phyloP scores from a whole-genome alignment of 805 yeast species.

The Saccharomycopsis fermentans region DNA sequence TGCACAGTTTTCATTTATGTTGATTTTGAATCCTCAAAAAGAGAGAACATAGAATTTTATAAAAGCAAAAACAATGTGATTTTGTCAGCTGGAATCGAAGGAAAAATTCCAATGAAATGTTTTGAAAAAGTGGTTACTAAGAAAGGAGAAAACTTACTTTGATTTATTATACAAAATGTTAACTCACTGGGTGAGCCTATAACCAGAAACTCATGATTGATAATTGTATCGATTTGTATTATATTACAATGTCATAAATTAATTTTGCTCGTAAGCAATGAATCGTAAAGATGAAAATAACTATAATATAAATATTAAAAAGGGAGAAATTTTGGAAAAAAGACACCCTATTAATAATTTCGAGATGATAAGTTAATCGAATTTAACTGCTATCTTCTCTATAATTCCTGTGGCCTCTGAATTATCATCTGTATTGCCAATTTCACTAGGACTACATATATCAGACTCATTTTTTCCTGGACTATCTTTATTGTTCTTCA shows the following conservation, averaged over 20 bases:
- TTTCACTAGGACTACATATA: neutral
- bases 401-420: neutral
- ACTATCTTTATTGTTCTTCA: neutral
- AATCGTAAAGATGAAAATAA: neutral
- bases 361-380: neutral
- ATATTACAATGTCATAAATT: neutral
- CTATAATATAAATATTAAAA: neutral
- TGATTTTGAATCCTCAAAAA: slow-evolving; percentile 40
- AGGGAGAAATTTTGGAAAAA: neutral
- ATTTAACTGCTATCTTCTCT: neutral
- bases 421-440: neutral
- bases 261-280: neutral
- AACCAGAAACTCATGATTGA: neutral
- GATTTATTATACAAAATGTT: neutral
- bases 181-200: neutral
- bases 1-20: slow-evolving; percentile 51
- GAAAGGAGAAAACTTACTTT: slow-evolving; percentile 8
- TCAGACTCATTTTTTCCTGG: neutral
- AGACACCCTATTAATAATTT: neutral
- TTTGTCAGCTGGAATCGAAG: slow-evolving; percentile 50
- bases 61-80: slow-evolving; percentile 68
- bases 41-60: slow-evolving; percentile 39
- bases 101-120: slow-evolving; percentile 36
- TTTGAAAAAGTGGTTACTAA: slow-evolving; percentile 33
- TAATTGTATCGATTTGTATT: neutral